phyloP scores from a whole-genome alignment of 768 basidiomycete species.

The Grammothele lineata region DNA sequence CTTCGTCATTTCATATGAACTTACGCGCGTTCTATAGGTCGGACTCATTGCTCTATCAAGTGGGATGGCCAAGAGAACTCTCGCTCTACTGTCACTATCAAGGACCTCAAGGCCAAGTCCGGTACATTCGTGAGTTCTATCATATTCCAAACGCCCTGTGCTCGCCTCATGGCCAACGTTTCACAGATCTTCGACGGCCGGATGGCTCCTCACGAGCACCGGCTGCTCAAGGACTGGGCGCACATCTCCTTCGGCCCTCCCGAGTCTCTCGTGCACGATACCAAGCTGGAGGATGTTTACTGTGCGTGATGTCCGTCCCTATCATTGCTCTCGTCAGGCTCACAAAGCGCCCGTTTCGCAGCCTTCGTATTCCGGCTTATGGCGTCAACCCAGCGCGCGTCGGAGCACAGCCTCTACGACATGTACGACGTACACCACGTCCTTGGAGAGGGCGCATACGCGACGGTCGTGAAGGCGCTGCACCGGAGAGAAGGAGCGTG shows the following conservation, averaged over 20 bases:
- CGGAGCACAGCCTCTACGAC: conserved; percentile 32
- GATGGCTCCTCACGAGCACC: too few species aligned
- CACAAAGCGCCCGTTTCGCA: not conserved
- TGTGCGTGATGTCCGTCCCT: too few species aligned
- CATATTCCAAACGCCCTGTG: not conserved
- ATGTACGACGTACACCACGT: conserved; percentile 64
- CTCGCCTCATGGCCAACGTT: too few species aligned
- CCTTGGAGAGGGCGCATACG: conserved; percentile 88
- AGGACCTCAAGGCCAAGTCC: conserved; percentile 54
- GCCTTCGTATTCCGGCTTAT: not conserved
- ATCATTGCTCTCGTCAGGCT: too few species aligned
- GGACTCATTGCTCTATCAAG: conserved; percentile 47
- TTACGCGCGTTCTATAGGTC: conserved; percentile 32
- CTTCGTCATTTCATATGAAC: conserved; percentile 25
- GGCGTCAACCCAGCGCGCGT: conserved; percentile 33
- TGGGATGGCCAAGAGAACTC: conserved; percentile 50
- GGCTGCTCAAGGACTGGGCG: not conserved
- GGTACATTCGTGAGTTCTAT: not conserved
- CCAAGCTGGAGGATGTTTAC: too few species aligned
- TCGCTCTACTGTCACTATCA: conserved; percentile 39
- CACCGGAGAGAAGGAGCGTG: conserved; percentile 61
- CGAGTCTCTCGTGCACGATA: conserved; percentile 32
- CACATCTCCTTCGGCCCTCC: conserved; percentile 56
- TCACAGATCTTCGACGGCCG: too few species aligned
- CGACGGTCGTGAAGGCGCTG: conserved; percentile 79